Base-by-base conservation (phyloP, 805 yeast species). In the Saturnispora dispora region DNA sequence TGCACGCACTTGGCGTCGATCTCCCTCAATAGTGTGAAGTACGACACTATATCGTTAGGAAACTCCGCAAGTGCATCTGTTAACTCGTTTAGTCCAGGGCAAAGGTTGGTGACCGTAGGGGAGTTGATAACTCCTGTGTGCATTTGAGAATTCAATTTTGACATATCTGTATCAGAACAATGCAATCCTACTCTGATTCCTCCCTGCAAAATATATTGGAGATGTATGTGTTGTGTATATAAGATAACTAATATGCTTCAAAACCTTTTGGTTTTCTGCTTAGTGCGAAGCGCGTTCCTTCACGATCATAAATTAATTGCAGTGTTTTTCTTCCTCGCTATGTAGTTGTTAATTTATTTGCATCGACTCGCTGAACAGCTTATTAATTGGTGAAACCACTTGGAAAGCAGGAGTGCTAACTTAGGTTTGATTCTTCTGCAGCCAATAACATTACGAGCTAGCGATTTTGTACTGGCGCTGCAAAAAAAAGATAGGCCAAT, bases 1-100 rank as follows among this genome's bases (percentile, higher is more conserved):
- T 79, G 75, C 35, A 85, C 85, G 65, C 96, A 88, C 65, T 91
- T 91, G 54, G 98, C 97, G 63, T 90, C 97, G 49, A 93, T 89
- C 63, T 93, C 99, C 62, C 88, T 87, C 57, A 93, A 71, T 15
- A 88, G 71, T 1, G 98, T 93, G 65, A 89, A 81, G 63, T 90
- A 91, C 48, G 90, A 79, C 47, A 89, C 79, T 40, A 88, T 73
- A 58, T 88, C 96, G 51, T 75, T 63, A 0, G 99, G 99, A 55
- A 89, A 74, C 23, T 96, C 96, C 63, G 89, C 95, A 47, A 91
- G 77, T 1, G 89, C 90, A 69, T 93, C 99, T 44, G 87, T 75
- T 51, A 93, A 78, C 65, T 93, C 99, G 68, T 90, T 91, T 50
- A 93, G 72, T 1, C 97, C 98, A 0, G 96, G 95, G 57, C 76